Evolutionary conservation across 2,329 filamentous ascomycete genomes (phyloP).

Genomic region (Cladosporium sp.): DNA sequence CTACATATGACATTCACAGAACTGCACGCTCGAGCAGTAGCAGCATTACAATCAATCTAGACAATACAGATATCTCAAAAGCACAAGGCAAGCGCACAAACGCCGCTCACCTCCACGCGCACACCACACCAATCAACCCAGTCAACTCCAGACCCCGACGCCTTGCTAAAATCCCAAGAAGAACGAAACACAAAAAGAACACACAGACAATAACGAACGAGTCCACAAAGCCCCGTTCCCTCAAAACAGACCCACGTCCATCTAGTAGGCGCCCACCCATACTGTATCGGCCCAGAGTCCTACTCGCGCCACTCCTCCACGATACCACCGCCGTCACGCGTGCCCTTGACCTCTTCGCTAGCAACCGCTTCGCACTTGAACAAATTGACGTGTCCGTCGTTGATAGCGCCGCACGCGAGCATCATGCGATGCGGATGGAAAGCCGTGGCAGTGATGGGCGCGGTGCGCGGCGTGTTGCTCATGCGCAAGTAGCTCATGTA

Average conservation of each 20-base stretch:
- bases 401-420: conserved; percentile 80
- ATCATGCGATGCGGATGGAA: conserved; percentile 96
- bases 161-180: conserved; percentile 8
- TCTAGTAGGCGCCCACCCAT: neutral
- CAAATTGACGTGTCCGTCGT: conserved; percentile 88
- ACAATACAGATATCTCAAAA: neutral
- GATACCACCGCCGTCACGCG: neutral
- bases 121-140: neutral
- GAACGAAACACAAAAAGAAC: neutral
- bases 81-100: neutral
- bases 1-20: neutral
- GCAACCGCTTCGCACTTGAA: conserved; percentile 51
- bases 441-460: conserved; percentile 82
- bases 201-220: neutral
- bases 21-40: neutral
- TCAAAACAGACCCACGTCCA: neutral
- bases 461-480: conserved; percentile 49
- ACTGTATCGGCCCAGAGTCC: neutral
- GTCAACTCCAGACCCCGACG: conserved; percentile 4
- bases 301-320: conserved; percentile 20
- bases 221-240: no score
- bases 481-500: conserved; percentile 64
- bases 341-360: conserved; percentile 21
- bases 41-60: neutral
- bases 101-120: neutral